Conservation (phyloP, 2,329 filamentous ascomycete species). For the Aureobasidium sp. region DNA sequence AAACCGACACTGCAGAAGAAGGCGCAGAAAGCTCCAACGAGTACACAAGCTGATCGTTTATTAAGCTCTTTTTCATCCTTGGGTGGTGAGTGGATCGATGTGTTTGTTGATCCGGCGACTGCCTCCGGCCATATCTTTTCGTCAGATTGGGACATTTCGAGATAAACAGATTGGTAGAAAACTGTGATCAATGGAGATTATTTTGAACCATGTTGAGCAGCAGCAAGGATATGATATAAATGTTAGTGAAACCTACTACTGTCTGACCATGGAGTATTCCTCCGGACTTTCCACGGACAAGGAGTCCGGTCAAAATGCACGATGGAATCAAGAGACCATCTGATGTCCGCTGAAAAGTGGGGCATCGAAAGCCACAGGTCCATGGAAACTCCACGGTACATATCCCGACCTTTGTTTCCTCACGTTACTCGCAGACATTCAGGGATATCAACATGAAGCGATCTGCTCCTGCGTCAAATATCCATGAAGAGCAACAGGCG, state of each 20-base stretch:
- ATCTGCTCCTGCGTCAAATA: not conserved
- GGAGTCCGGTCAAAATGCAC: not conserved
- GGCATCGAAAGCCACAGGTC: too few species aligned
- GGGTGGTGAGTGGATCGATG: not conserved
- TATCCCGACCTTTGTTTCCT: too few species aligned
- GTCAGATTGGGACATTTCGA: not conserved
- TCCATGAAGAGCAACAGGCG: not conserved
- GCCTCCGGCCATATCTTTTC: not conserved
- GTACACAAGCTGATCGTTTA: not conserved
- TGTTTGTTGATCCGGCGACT: not conserved
- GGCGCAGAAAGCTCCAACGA: conserved; percentile 18
- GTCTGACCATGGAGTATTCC: not conserved
- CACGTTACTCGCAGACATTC: rapidly evolving
- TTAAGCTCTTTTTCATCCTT: not conserved
- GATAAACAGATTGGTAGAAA: not conserved
- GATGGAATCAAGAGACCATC: too few species aligned
- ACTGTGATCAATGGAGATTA: not conserved
- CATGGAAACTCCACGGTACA: too few species aligned
- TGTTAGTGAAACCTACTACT: not conserved
- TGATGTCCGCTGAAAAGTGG: too few species aligned
- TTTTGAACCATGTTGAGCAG: not conserved
- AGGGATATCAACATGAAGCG: not conserved
- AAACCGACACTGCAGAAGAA: conserved; percentile 25
- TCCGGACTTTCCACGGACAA: too few species aligned
- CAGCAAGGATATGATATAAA: not conserved